Evolutionary conservation across 495 filamentous ascomycete species (phyloP).

Genomic region (Lepraria neglecta): DNA sequence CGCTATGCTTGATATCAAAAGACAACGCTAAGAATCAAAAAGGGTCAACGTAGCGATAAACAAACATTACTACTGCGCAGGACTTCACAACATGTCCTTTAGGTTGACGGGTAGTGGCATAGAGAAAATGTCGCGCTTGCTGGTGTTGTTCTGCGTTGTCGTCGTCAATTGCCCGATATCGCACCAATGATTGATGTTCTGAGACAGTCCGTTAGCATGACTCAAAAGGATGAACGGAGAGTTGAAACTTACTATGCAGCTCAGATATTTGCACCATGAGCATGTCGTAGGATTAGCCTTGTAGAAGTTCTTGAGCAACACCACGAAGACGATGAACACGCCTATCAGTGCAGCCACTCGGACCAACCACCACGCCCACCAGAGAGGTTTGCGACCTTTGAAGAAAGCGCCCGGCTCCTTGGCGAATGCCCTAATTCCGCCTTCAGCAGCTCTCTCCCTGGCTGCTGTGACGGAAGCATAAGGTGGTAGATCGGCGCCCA

Average conservation of each 20-base stretch:
- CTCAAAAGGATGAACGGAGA: constrained; percentile 5
- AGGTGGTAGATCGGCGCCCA: constrained; percentile 58
- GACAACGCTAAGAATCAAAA: neutral
- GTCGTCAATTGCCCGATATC: constrained; percentile 45
- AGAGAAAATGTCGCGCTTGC: constrained; percentile 19
- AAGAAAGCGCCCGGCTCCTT: constrained; percentile 76
- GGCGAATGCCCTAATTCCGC: constrained; percentile 50
- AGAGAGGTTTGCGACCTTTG: constrained; percentile 80
- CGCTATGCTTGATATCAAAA: constrained; percentile 8
- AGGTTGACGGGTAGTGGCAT: constrained; percentile 7
- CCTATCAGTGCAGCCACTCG: constrained; percentile 71
- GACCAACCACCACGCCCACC: constrained; percentile 97
- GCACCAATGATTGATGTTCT: constrained; percentile 77
- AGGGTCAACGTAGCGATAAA: neutral
- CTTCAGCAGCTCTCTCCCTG: constrained; percentile 35
- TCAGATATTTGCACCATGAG: constrained; percentile 88
- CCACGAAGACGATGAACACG: constrained; percentile 72
- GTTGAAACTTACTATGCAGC: constrained; percentile 71
- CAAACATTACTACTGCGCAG: neutral
- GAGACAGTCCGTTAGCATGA: constrained; percentile 28
- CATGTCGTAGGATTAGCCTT: constrained; percentile 63
- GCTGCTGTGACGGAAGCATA: constrained; percentile 55
- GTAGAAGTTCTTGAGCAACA: constrained; percentile 87
- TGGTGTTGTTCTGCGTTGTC: constrained; percentile 18
- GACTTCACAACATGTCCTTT: constrained; percentile 3